Conservation (phyloP, 2,329 filamentous ascomycete species). For the Fusarium phyllophilum region DNA sequence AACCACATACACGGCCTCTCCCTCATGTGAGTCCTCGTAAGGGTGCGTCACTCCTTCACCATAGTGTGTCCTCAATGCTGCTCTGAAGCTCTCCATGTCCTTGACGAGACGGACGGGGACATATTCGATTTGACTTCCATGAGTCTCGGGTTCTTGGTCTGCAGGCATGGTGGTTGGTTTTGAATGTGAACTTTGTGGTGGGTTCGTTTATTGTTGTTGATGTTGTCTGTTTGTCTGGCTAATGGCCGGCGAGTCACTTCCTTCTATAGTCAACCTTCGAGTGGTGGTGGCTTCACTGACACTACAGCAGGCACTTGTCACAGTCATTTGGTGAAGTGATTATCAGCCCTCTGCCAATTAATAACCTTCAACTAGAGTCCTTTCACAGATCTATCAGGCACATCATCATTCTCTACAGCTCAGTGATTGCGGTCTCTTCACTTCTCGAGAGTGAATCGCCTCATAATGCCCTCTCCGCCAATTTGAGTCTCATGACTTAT, state of each 20-base stretch:
- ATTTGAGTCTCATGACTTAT: accelerated
- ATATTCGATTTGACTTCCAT: background rate
- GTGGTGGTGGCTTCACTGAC: background rate
- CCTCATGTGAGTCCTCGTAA: accelerated
- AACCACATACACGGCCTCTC: background rate
- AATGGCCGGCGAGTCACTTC: background rate
- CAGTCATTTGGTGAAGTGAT: accelerated
- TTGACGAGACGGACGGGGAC: background rate
- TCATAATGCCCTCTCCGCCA: background rate
- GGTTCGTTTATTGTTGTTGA: background rate
- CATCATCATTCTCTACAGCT: background rate
- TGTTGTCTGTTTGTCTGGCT: background rate
- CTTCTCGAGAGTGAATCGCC: background rate
- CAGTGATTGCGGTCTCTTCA: background rate
- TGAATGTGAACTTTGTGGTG: background rate
- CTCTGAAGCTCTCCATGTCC: background rate
- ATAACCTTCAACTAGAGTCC: background rate
- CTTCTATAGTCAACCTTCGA: background rate
- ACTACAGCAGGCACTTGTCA: background rate
- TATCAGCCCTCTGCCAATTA: accelerated
- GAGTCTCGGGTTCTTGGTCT: background rate
- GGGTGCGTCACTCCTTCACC: background rate
- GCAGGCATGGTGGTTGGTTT: background rate
- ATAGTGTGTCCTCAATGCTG: background rate
- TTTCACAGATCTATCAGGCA: background rate